phyloP scores from a whole-genome alignment of 2,329 filamentous ascomycete genomes.

The Neospermospora avenae region DNA sequence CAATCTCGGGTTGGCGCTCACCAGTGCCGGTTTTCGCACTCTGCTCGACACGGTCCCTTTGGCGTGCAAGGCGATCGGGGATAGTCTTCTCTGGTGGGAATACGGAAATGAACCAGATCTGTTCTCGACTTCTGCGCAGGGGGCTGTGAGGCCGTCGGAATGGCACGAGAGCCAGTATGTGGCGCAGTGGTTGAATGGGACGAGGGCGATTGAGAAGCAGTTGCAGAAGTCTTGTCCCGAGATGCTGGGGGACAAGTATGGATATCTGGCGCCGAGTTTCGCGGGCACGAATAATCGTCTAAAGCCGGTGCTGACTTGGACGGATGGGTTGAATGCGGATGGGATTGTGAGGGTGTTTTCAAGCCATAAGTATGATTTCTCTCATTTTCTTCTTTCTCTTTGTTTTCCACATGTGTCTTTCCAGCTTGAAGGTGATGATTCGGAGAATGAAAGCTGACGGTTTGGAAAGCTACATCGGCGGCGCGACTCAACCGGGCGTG shows the following conservation, averaged over 20 bases:
- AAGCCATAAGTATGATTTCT: slow-evolving; percentile 52
- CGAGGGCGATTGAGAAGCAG: slow-evolving; percentile 44
- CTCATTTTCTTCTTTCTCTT: background rate
- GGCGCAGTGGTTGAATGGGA: slow-evolving; percentile 55
- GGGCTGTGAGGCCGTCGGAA: slow-evolving; percentile 46
- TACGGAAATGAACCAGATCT: slow-evolving; percentile 65
- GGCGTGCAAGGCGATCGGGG: slow-evolving; percentile 53
- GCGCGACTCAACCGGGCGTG: slow-evolving; percentile 55
- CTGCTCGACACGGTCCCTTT: slow-evolving; percentile 53
- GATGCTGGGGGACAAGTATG: slow-evolving; percentile 41
- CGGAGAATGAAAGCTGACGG: background rate
- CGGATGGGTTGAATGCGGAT: slow-evolving; percentile 50
- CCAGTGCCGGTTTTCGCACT: slow-evolving; percentile 47
- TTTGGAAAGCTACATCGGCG: slow-evolving; percentile 56
- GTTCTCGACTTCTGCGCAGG: slow-evolving; percentile 50
- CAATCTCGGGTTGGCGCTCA: slow-evolving; percentile 53
- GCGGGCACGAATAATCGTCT: slow-evolving; percentile 50
- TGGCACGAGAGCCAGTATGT: slow-evolving; percentile 57
- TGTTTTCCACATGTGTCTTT: too few relatives aligned
- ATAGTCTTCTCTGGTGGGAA: slow-evolving; percentile 55
- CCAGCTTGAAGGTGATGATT: too few relatives aligned
- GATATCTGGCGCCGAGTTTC: slow-evolving; percentile 57
- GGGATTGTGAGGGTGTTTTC: slow-evolving; percentile 51
- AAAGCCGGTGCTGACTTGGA: slow-evolving; percentile 48
- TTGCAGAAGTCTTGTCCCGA: slow-evolving; percentile 50